Evolutionary conservation across 257 asterid species (phyloP), one percentile per base, ranked within the genome.

Genomic region (Thymus quinquecostatus): DNA sequence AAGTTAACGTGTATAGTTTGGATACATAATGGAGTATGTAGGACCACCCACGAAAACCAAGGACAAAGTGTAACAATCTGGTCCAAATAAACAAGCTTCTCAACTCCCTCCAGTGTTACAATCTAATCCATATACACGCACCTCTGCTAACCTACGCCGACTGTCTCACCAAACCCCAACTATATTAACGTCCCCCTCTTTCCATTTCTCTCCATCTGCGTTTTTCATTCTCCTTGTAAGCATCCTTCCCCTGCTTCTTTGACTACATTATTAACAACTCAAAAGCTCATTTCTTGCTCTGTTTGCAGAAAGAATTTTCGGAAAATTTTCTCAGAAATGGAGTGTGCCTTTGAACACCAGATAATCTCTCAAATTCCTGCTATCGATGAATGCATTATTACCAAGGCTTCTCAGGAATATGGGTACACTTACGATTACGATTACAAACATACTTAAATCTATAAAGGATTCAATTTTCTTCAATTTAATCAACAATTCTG

Each of bases 321-420:
- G 77, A 59, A 33, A 59, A n/a, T 36, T 49, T 77, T 58, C 45
- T 5, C 10, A n/a, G 12, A 48, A 72, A 80, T 80, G 85, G 80
- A 78, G 2, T 27, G 78, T 74, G 80, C 44, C 45, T 59, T 66
- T 74, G 70, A 77, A 73, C 77, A 48, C 13, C 77, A 65, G 68
- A 36, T 65, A 30, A 55, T 69, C 60, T 66, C 82, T 29, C 67
- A 60, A 14, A 28, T 73, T 33, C 65, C 69, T 66, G 75, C 73
- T 32, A 56, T 44, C 30, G 82, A 70, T 8, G 82, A 66, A 54
- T 74, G 77, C 75, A 10, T 32, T n/a, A 38, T 55, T 76, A 53
- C 60, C 59, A 74, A 74, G 64, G 66, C 45, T 56, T 73, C 74
- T 51, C 65, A 69, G 57, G 68, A 69, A 77, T 69, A 73, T 69